Evolutionary conservation across 1,284 basidiomycete species (phyloP).

Genomic region (Fomitiporia mediterranea): DNA sequence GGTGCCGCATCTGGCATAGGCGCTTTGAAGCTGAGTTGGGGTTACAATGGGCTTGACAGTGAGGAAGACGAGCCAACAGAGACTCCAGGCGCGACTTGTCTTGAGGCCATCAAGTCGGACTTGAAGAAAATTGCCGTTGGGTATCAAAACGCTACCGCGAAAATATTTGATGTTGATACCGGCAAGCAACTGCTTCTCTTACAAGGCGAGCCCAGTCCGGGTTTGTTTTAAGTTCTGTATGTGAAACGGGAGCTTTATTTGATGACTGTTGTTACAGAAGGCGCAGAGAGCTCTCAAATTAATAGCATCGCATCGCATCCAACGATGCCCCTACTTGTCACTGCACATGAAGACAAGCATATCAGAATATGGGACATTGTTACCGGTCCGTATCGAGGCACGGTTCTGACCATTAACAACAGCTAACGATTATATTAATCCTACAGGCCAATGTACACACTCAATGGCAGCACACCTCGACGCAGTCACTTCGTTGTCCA

Average conservation of each 20-base stretch:
- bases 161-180: slow-evolving; percentile 84
- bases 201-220: slow-evolving; percentile 64
- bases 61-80: slow-evolving; percentile 40
- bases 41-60: slow-evolving; percentile 65
- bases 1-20: slow-evolving; percentile 55
- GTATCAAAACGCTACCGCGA: slow-evolving; percentile 86
- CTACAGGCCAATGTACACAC: slow-evolving; percentile 74
- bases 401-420: slow-evolving; percentile 7
- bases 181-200: slow-evolving; percentile 76
- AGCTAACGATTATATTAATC: background rate
- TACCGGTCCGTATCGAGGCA: slow-evolving; percentile 53
- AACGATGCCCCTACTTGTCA: slow-evolving; percentile 82
- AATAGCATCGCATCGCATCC: slow-evolving; percentile 91
- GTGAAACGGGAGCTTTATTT: background rate
- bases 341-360: slow-evolving; percentile 91
- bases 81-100: slow-evolving; percentile 69
- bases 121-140: slow-evolving; percentile 84
- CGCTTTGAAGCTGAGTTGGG: slow-evolving; percentile 72
- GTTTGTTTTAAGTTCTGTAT: slow-evolving; percentile 37
- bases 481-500: slow-evolving; percentile 85
- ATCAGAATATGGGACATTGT: slow-evolving; percentile 86
- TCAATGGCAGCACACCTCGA: slow-evolving; percentile 90
- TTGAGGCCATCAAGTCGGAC: slow-evolving; percentile 76
- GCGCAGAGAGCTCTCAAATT: slow-evolving; percentile 71
- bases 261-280: slow-evolving; percentile 42